A percentile compares a stretch with the other conserved stretches of the same genome.
phyloP scores from a whole-genome alignment of 2,329 filamentous ascomycete genomes.

The Endoconidiophora laricicola region DNA sequence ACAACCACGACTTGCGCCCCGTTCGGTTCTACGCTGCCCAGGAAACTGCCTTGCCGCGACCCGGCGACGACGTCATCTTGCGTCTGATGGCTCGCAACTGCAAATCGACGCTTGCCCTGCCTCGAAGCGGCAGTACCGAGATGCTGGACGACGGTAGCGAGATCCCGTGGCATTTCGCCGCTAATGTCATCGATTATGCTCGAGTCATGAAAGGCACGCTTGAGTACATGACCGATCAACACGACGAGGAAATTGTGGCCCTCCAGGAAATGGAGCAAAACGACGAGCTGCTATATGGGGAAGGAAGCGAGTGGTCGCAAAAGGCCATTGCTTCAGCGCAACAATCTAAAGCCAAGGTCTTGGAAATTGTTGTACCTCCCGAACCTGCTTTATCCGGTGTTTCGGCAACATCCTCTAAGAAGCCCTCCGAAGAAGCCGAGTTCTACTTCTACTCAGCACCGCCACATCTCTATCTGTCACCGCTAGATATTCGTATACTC shows the following conservation, averaged over 20 bases:
- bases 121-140: slow-evolving; percentile 60
- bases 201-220: slow-evolving; percentile 88
- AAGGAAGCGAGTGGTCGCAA: slow-evolving; percentile 83
- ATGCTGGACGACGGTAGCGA: slow-evolving; percentile 52
- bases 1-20: slow-evolving; percentile 73
- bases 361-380: background rate
- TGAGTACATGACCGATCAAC: slow-evolving; percentile 72
- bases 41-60: slow-evolving; percentile 61
- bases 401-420: slow-evolving; percentile 23
- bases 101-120: slow-evolving; percentile 72
- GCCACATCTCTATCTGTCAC: slow-evolving; percentile 76
- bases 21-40: slow-evolving; percentile 85
- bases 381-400: background rate
- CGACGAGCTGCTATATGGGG: slow-evolving; percentile 79
- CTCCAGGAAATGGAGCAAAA: slow-evolving; percentile 65
- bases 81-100: slow-evolving; percentile 68
- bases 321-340: slow-evolving; percentile 64
- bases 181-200: slow-evolving; percentile 87
- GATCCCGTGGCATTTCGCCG: slow-evolving; percentile 88
- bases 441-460: slow-evolving; percentile 71
- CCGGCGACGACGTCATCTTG: slow-evolving; percentile 79
- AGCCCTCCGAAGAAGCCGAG: slow-evolving; percentile 10
- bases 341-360: slow-evolving; percentile 35
- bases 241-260: slow-evolving; percentile 59
- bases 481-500: slow-evolving; percentile 80